Evolutionary conservation across 208 protist genomes (phyloP), one percentile per base, ranked within the genome.

Genomic region (Spongospora subterranea): DNA sequence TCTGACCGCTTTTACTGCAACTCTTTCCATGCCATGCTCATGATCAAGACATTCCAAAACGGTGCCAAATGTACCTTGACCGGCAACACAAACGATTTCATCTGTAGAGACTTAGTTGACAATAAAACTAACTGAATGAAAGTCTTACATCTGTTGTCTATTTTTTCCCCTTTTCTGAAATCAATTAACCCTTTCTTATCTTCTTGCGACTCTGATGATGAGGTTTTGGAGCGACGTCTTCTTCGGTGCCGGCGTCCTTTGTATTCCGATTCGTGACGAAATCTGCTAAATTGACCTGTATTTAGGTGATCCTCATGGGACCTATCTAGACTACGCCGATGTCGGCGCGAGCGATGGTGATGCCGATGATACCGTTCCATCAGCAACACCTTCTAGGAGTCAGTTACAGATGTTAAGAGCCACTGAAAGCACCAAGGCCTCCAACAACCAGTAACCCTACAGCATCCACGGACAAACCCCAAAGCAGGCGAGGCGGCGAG

Each of bases 61-160:
- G 1, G 90, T 91, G 20, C 90, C 90, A 77, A 91, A 91, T 40
- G 90, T 91, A 32, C 90, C 90, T 41, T 91, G 71, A 40, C 90
- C 90, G 20, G 90, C 90, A 24, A 91, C 89, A 66, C 89, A 32
- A 88, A 66, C 43, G 54, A 91, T 76, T 50, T 91, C 50, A 32
- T 65, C 89, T 91, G 50, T 71, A 89, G 6, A 38, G 76, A 35
- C n/a, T 41, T 66, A 89, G 6, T 20, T 6, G 17, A 17, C 6
- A 66, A 29, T 32, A 88, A 24, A 71, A 39, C 53, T 60, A 71
- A 6, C 6, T 71, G 71, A 20, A 60, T 35, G n/a, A 77, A 32
- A 35, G 53, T 60, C 88, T 45, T 35, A 82, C 71, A 82, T 39
- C 71, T 6, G 35, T 43, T n/a, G 71, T 82, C 71, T 6, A 82